Base-by-base conservation (phyloP, 1,284 basidiomycete species). In the Exobasidium rhododendri region DNA sequence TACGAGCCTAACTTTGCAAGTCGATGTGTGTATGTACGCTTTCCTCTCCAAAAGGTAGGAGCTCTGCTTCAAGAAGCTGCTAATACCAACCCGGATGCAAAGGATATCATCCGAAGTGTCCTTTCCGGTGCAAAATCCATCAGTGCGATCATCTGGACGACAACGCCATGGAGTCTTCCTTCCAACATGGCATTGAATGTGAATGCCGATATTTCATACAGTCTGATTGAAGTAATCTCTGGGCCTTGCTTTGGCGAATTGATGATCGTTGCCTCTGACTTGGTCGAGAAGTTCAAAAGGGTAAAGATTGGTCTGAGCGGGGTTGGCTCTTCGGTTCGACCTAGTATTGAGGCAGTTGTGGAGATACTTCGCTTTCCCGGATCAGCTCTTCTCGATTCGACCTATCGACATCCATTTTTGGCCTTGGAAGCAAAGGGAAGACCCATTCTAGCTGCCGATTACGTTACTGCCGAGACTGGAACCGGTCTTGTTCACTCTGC, bases 401-500 rank as follows among this genome's bases (percentile, higher is more conserved):
- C 81, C 2, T 97, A 97, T 77, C 81, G 75, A 1, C 85, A 89
- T 35, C 82, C 91, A 17, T 93, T 96, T 77, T 54, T 67, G 77
- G 73, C 58, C 67, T 69, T n/a, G 7, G 81, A 10, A 73, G 84
- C 61, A 81, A 82, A 59, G 5, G 52, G 61, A 2, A 66, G 74
- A n/a, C 69, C 87, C 52, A 77, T 86, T 32, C 77, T 85, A 53
- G 59, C 80, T 11, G 83, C 84, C 0, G 66, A 74, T 20, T 90
- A 96, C 73, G 94, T 99, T 17, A 93, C 90, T 0, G 82, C 89
- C 0, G 85, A 88, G 20, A 90, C 92, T 11, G 94, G 96, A n/a
- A 97, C 94, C 0, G 94, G 94, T 35, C 85, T 97, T 0, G 96
- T 99, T 0, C 94, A 98, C 77, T 91, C 89, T 65, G 94, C 94